These are phyloP conservation scores for Pseudocercospora fuligena DNA, from an alignment of 2,329 filamentous ascomycete species.

Conservation along the genomic window DNA sequence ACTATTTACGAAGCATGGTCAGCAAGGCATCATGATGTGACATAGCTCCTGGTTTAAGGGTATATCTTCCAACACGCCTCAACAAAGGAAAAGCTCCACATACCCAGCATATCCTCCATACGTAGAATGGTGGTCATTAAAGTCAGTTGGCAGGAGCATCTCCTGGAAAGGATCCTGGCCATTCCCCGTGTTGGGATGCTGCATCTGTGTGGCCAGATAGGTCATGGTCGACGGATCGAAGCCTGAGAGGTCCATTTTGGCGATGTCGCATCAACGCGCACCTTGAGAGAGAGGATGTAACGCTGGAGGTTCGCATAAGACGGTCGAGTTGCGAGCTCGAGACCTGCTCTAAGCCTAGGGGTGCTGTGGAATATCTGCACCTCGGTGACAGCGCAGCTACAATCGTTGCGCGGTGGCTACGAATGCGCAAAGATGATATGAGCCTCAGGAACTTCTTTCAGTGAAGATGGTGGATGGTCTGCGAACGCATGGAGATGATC, in stretches of 20 bases:
- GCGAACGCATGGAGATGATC: conserved; percentile 22
- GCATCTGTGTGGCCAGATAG: conserved; percentile 63
- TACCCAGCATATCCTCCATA: conserved; percentile 67
- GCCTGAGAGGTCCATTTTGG: conserved; percentile 35
- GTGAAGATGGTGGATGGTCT: conserved; percentile 11
- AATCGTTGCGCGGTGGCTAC: neutral
- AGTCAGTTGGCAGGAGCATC: conserved; percentile 59
- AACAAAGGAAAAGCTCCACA: neutral
- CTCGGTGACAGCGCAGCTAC: neutral
- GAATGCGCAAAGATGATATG: neutral
- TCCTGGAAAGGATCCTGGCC: conserved; percentile 48
- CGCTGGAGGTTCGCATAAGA: conserved; percentile 25
- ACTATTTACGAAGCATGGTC: conserved; percentile 20
- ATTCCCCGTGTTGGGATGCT: conserved; percentile 57
- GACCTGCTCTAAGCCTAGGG: conserved; percentile 3
- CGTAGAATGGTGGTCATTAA: conserved; percentile 61
- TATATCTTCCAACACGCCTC: neutral
- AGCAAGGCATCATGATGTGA: neutral
- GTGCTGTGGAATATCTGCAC: neutral
- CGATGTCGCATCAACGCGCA: conserved; percentile 29
- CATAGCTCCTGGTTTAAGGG: neutral
- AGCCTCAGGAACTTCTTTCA: conserved; percentile 1
- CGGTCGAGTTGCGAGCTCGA: conserved; percentile 9
- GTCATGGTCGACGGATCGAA: conserved; percentile 55
- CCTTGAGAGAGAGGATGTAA: conserved; percentile 21